A percentile compares a stretch with the other conserved stretches of the same genome.
These are phyloP conservation scores for Scedosporium apiospermum DNA, from an alignment of 2,329 filamentous ascomycete genomes.

Conservation along the genomic window DNA sequence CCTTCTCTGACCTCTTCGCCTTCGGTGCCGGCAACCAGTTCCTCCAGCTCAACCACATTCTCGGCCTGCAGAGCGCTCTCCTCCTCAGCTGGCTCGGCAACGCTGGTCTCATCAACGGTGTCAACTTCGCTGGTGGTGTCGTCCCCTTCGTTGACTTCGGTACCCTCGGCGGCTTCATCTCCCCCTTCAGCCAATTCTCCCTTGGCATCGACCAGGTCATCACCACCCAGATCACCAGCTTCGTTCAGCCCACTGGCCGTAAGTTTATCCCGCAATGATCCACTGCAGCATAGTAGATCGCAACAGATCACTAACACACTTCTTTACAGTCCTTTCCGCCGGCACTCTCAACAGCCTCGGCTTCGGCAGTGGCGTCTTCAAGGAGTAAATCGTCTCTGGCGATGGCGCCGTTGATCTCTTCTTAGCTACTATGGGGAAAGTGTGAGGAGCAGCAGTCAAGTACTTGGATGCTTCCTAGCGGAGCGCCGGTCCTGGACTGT, in stretches of 20 bases:
- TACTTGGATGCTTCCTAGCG: not conserved
- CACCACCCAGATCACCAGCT: slow-evolving; percentile 18
- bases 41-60: slow-evolving; percentile 30
- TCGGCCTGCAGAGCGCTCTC: slow-evolving; percentile 31
- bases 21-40: slow-evolving; percentile 32
- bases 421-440: not conserved
- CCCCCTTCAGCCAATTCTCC: slow-evolving; percentile 20
- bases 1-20: slow-evolving; percentile 34
- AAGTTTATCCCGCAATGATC: not conserved
- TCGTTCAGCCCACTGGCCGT: slow-evolving; percentile 12
- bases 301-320: not conserved
- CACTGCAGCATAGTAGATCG: not conserved
- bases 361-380: not conserved
- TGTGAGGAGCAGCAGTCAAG: not conserved
- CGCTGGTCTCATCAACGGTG: slow-evolving; percentile 19
- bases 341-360: not conserved
- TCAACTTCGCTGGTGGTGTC: slow-evolving; percentile 13
- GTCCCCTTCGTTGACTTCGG: slow-evolving; percentile 8
- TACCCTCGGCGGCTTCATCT: slow-evolving; percentile 1
- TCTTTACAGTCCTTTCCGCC: not conserved
- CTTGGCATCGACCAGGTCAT: slow-evolving; percentile 14
- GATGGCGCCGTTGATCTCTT: not conserved
- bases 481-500: not conserved
- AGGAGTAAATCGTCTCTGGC: not conserved
- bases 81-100: slow-evolving; percentile 24